phyloP scores from a whole-genome alignment of 257 asterid genomes.

The Fraxinus americana region DNA sequence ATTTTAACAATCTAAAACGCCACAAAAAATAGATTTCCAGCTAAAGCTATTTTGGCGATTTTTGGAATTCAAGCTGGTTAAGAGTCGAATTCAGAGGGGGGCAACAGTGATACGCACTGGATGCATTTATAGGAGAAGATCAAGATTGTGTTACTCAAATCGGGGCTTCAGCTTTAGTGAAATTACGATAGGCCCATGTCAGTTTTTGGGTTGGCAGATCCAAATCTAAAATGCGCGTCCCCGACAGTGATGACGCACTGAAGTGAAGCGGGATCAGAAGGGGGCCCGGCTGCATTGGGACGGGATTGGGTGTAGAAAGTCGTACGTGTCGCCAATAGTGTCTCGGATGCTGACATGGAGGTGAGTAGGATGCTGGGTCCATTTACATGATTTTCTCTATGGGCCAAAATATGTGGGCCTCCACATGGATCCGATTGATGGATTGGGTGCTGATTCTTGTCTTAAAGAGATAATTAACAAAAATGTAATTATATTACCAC shows the following conservation, averaged over 20 bases:
- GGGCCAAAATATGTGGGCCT: not conserved
- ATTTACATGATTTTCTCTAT: not conserved
- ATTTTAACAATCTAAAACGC: conserved; percentile 2
- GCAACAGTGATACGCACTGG: not conserved
- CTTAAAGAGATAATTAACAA: not conserved
- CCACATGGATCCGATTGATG: not conserved
- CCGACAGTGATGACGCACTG: conserved; percentile 5
- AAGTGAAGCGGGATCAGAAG: not conserved
- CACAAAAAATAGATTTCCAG: not conserved
- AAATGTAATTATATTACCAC: too few species aligned
- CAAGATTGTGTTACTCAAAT: not conserved
- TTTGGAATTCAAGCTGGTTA: not conserved
- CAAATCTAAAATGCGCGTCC: not conserved
- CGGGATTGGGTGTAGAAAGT: not conserved
- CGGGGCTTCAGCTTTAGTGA: not conserved
- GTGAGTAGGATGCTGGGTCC: not conserved
- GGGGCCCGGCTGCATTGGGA: not conserved
- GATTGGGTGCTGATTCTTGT: not conserved
- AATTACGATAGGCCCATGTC: conserved; percentile 3
- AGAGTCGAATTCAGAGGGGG: not conserved
- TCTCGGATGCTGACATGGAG: not conserved
- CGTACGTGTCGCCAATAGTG: not conserved
- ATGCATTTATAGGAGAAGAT: not conserved
- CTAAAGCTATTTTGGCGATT: not conserved
- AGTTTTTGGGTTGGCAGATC: not conserved